Base-by-base conservation (phyloP, 257 asterid genomes). In the Rauvolfia tetraphylla region DNA sequence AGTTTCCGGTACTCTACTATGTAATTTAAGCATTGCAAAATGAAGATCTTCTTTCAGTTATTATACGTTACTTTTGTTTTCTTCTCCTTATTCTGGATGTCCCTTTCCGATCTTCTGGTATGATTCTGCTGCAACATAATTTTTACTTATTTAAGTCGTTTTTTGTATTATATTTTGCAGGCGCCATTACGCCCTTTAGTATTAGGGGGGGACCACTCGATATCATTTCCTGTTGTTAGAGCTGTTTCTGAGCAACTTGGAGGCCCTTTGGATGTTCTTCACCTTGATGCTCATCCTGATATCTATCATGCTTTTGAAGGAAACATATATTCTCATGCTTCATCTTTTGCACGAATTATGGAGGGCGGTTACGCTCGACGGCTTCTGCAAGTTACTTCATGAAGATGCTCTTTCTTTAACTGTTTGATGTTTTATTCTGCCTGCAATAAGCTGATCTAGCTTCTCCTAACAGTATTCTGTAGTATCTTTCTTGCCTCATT, bases 201-300 rank as follows among this genome's bases (percentile, higher is more conserved):
- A 79, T 89, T 95, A 42, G 99, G 99, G 41, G 99, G 99, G 36
- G 99, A 95, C 79, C 99, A 95, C 87, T 95, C 98, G 8, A 95
- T 95, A 78, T 93, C 99, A 14, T 93, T 76, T 84, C 99, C 98
- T 49, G 94, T 90, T 74, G 95, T 93, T 83, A 87, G 99, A 89
- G 99, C 98, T 5, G 97, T 95, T 65, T 93, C 99, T 59, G 97
- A 95, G 89, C 92, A 95, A 85, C 99, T 95, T 71, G 99, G 97
- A 67, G 98, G 99, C 68, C 96, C 96, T 29, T 88, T 95, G 22
- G 99, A 95, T 86, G 84, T 95, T 82, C 99, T 95, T 86, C 99
- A 95, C 84, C 88, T 95, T 36, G 99, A 95, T 86, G 99, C 99
- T 51, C 99, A 95, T 85, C 99, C 99, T 59, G 98, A 95, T 83